Evolutionary conservation across 441 rosid species (phyloP), one percentile per base, ranked within the genome.

Genomic region (Francoa sonchifolia): DNA sequence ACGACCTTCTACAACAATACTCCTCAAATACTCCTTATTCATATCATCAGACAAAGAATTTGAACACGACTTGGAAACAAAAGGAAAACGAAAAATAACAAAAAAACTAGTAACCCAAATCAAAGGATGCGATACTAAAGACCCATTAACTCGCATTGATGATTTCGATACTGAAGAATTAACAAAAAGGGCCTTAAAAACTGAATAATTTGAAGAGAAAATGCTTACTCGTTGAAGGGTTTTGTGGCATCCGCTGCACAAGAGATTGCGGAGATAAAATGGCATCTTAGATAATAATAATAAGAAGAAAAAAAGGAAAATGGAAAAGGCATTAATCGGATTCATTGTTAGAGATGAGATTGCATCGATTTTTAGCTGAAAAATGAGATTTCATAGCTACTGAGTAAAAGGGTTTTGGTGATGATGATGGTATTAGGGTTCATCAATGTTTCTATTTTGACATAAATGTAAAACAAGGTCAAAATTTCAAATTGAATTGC

Each of bases 251-350:
- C 55, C 63, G 59, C 59, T 36, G 44, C 39, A 61, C 39, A 71
- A 39, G 55, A 75, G 46, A 44, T 45, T 66, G 38, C 84, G 77
- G 30, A 75, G 52, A 56, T 66, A 65, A 36, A 58, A 45, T 40
- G 72, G 58, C 80, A 79, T 79, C 48, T 62, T 67, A 58, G 55
- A 52, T n/a, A n/a, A n/a, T n/a, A n/a, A n/a, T n/a, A n/a, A n/a
- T n/a, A n/a, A n/a, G n/a, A n/a, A n/a, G n/a, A n/a, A n/a, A n/a
- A n/a, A n/a, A 39, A 63, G 34, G 51, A 43, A 39, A 28, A 38
- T 15, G 14, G 59, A 26, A 48, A 49, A 0, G 19, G 33, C 44
- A 4, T 48, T n/a, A 54, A 63, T 25, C 42, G 55, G 62, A 59
- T 39, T 57, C 75, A 65, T 69, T 55, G 48, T 50, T 14, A 52